A percentile compares a stretch with the other conserved stretches of the same genome.
These are phyloP conservation scores for Dovyalis caffra DNA, from an alignment of 345 rosid species.

Conservation along the genomic window DNA sequence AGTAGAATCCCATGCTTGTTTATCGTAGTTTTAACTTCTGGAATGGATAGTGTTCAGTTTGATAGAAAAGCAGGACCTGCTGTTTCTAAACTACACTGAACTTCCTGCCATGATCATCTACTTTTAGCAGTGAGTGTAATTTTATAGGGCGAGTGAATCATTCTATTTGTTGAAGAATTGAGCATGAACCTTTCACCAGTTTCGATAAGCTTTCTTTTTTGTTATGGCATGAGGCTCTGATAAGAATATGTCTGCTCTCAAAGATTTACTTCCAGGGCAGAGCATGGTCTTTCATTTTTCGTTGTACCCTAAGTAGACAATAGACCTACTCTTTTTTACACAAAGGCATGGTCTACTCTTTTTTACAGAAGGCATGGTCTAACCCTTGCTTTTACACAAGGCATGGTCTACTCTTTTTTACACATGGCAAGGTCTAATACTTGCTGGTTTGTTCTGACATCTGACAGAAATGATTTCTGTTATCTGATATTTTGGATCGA, in stretches of 20 bases:
- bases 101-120: background rate
- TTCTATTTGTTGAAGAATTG: background rate
- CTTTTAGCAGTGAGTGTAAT: no score
- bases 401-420: background rate
- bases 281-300: background rate
- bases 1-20: background rate
- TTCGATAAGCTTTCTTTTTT: background rate
- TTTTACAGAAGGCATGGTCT: no score
- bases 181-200: background rate
- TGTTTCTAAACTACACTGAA: background rate
- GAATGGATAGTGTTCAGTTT: background rate
- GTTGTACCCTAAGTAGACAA: background rate
- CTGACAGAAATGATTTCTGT: constrained; percentile 9
- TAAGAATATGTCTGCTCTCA: background rate
- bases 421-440: background rate
- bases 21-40: background rate
- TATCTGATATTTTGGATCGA: background rate
- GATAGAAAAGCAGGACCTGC: background rate
- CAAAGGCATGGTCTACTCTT: no score
- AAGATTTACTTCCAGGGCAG: background rate
- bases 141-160: background rate
- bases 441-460: background rate
- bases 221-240: background rate
- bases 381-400: no score
- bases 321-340: background rate